These are phyloP conservation scores for Colletotrichum navitas DNA, from an alignment of 2,329 filamentous ascomycete species.

Conservation along the genomic window DNA sequence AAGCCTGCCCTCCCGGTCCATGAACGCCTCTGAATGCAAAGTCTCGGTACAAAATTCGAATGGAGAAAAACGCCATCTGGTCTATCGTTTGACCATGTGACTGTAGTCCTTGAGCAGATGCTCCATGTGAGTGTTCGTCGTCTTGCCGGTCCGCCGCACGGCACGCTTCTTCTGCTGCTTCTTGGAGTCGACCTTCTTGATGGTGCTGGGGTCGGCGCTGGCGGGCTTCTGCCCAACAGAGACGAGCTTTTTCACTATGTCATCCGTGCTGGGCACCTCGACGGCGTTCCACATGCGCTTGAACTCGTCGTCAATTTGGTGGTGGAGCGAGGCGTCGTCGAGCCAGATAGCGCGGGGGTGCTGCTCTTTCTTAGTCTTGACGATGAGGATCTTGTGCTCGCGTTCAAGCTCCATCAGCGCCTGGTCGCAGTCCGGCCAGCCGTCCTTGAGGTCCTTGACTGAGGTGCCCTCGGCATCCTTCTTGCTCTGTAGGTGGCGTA, in stretches of 20 bases:
- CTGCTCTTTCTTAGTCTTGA: conserved; percentile 92
- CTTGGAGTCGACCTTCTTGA: conserved; percentile 68
- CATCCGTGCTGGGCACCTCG: conserved; percentile 79
- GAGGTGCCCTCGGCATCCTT: conserved; percentile 83
- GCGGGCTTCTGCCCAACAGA: conserved; percentile 86
- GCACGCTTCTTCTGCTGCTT: conserved; percentile 81
- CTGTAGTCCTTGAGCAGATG: conserved; percentile 82
- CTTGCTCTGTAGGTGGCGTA: conserved; percentile 84
- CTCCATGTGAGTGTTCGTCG: conserved; percentile 89
- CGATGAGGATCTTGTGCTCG: conserved; percentile 84
- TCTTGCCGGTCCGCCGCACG: conserved; percentile 78
- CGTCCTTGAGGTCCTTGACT: conserved; percentile 94
- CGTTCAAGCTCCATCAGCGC: conserved; percentile 83
- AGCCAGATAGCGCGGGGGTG: conserved; percentile 88
- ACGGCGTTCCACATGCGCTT: conserved; percentile 85
- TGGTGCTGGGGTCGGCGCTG: conserved; percentile 77
- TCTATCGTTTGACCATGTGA: conserved; percentile 56
- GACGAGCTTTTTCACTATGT: conserved; percentile 81
- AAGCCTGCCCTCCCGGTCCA: background rate
- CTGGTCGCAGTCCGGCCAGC: conserved; percentile 88
- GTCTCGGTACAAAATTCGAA: background rate
- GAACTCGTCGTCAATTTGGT: conserved; percentile 86
- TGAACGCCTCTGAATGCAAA: conserved; percentile 36
- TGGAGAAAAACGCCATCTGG: no score
- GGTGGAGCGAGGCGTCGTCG: conserved; percentile 83